Conservation (phyloP, 768 basidiomycete genomes). For the Lactarius deliciosus region DNA sequence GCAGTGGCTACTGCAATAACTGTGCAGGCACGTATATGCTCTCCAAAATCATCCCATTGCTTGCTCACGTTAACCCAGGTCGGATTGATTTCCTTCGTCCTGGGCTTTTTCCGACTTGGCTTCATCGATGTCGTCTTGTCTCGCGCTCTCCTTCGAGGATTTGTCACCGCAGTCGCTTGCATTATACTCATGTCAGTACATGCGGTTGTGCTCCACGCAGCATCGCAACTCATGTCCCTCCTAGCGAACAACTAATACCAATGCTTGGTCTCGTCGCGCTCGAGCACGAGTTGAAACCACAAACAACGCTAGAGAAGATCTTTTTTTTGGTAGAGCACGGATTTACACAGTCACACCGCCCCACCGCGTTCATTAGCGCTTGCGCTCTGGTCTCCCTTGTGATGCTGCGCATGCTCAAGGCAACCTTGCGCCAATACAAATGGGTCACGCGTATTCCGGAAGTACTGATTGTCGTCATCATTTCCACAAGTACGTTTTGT, state of each 20-base stretch:
- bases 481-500: constrained; percentile 67
- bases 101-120: constrained; percentile 86
- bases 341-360: constrained; percentile 54
- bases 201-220: background rate
- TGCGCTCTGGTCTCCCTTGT: constrained; percentile 67
- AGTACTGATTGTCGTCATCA: constrained; percentile 82
- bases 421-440: constrained; percentile 48
- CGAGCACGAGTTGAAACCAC: constrained; percentile 53
- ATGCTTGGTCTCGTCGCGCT: constrained; percentile 79
- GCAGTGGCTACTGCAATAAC: constrained; percentile 80
- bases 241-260: constrained; percentile 80
- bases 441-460: constrained; percentile 83
- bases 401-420: constrained; percentile 56
- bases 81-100: constrained; percentile 78
- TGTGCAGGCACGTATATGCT: constrained; percentile 57
- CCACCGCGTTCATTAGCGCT: constrained; percentile 76
- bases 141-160: constrained; percentile 83
- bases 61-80: constrained; percentile 45
- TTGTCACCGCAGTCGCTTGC: constrained; percentile 80
- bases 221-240: constrained; percentile 8
- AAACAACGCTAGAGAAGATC: constrained; percentile 74
- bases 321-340: constrained; percentile 66
- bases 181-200: constrained; percentile 79
- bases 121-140: constrained; percentile 94
- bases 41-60: background rate